Percentiles rank a stretch among this genome's conserved stretches.
Conservation (phyloP, 306 rosid species). For the Aeschynomene evenia region DNA sequence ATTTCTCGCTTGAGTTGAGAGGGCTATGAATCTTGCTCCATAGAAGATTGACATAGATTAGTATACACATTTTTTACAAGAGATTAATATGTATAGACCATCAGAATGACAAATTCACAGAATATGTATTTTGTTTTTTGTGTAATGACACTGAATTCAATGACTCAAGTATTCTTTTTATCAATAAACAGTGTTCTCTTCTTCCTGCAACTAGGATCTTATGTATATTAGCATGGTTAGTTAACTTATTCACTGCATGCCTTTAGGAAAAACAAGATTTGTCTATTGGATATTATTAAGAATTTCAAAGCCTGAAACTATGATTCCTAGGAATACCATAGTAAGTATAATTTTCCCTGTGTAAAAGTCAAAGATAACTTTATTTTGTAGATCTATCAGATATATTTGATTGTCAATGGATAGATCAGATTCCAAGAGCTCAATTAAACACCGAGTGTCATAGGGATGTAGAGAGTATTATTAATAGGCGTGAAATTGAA, state of each 20-base stretch:
- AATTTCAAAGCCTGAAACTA: background rate
- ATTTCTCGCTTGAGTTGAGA: conserved; percentile 31
- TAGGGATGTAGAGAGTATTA: no score
- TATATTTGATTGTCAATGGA: no score
- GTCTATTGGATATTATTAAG: background rate
- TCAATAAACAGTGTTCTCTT: background rate
- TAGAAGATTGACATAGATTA: conserved; percentile 10
- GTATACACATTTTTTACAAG: conserved; percentile 2
- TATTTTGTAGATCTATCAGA: no score
- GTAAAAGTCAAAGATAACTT: no score
- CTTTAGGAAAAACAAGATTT: background rate
- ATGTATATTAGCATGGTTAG: no score
- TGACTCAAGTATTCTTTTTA: background rate
- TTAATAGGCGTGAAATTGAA: no score
- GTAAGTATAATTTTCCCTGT: background rate
- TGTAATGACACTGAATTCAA: background rate
- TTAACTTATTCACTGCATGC: no score
- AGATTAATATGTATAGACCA: background rate
- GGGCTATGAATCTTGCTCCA: background rate
- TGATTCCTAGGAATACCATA: background rate
- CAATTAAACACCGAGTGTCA: no score
- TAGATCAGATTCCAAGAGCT: no score
- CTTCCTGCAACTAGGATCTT: background rate
- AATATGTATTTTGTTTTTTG: background rate
- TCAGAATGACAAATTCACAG: background rate